Evolutionary conservation across 768 basidiomycete genomes (phyloP), one percentile per base, ranked within the genome.

Genomic region (Mycena vitilis): DNA sequence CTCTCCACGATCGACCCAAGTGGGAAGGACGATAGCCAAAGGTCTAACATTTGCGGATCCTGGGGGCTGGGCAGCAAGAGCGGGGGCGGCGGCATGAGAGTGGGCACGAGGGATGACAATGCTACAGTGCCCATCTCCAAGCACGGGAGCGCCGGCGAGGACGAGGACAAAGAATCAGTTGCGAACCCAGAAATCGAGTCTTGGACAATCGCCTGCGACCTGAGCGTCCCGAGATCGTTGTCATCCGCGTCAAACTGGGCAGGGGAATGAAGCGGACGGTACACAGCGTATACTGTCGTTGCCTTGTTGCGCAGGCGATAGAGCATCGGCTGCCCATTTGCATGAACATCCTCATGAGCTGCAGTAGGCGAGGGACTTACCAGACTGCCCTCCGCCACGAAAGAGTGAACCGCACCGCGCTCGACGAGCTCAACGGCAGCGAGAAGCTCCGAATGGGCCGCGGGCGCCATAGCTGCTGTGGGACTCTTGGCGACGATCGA

Each of bases 351-450:
- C 36, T n/a, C n/a, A 22, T 44, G 48, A 13, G 36, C 5, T 16
- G 42, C 12, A 44, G 42, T 44, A 44, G 4, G 8, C 4, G 8
- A 9, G 11, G 42, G 4, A 23, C 67, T 25, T 20, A 68, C 67
- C n/a, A 68, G 25, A 44, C 61, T 68, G 12, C 67, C 61, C 10
- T n/a, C 48, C 0, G 67, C 67, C 11, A 68, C 20, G 36, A 62
- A 51, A 6, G 56, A 63, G 16, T 68, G 66, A 11, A 30, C 20
- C 0, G 81, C 81, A 22, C 81, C 83, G 5, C 73, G 79, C 65
- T 75, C 78, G 44, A 85, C 83, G n/a, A 85, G 66, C 36, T 81
- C 78, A 30, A 84, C 65, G n/a, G 81, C 83, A n/a, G 84, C 70
- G 55, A 82, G 81, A 0, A 85, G 73, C 60, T 85, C 84, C 22